A percentile compares a stretch with the other conserved stretches of the same genome.
Evolutionary conservation across 805 yeast species (phyloP).

Genomic region (Starmerella sp.): DNA sequence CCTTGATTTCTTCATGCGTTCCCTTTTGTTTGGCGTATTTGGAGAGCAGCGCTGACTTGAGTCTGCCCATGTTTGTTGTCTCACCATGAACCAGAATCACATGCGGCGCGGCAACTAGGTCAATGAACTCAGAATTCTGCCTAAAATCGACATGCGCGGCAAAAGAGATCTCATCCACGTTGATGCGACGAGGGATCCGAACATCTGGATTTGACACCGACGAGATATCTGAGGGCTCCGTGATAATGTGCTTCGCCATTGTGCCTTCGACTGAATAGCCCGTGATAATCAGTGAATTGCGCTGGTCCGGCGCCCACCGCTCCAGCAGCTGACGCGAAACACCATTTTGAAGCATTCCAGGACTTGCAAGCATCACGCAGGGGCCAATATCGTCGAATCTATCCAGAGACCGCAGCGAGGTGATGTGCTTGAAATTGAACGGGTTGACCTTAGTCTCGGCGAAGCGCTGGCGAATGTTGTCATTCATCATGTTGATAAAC

Average conservation of each 20-base stretch:
- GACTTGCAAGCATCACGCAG: conserved; percentile 90
- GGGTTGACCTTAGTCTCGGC: conserved; percentile 78
- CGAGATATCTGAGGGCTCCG: conserved; percentile 86
- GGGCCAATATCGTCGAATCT: conserved; percentile 89
- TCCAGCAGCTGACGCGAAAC: conserved; percentile 83
- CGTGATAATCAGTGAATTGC: conserved; percentile 75
- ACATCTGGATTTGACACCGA: conserved; percentile 70
- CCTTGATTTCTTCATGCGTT: conserved; percentile 80
- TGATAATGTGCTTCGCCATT: conserved; percentile 78
- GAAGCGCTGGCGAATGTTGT: conserved; percentile 62
- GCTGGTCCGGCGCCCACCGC: conserved; percentile 95
- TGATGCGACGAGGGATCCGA: conserved; percentile 74
- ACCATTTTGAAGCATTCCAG: conserved; percentile 98
- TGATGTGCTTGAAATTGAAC: conserved; percentile 75
- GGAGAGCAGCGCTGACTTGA: conserved; percentile 82
- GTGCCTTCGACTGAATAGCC: conserved; percentile 99
- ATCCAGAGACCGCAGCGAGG: conserved; percentile 67
- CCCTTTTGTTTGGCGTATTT: conserved; percentile 72
- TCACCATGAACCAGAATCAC: conserved; percentile 96
- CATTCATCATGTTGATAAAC: conserved; percentile 95
- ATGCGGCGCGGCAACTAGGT: conserved; percentile 68
- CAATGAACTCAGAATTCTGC: conserved; percentile 85
- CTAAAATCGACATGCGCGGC: conserved; percentile 99
- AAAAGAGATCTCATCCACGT: conserved; percentile 87
- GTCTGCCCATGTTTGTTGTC: conserved; percentile 94